Evolutionary conservation across 768 basidiomycete genomes (phyloP).

Genomic region (Panellus pusillus): DNA sequence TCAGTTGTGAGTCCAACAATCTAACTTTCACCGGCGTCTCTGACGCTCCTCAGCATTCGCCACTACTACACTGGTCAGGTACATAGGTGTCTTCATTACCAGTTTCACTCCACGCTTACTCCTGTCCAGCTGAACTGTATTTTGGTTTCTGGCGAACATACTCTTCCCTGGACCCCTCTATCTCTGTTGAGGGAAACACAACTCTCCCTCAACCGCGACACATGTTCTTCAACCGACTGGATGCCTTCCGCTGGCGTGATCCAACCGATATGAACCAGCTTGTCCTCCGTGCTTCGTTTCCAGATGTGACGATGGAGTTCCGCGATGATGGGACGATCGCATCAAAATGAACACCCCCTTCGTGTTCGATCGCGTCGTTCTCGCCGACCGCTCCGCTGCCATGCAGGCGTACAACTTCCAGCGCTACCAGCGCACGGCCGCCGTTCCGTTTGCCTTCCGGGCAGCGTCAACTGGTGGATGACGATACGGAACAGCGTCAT

Average conservation of each 20-base stretch:
- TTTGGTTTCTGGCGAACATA: slow-evolving; percentile 94
- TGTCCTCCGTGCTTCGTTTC: slow-evolving; percentile 78
- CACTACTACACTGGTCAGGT: slow-evolving; percentile 88
- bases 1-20: slow-evolving; percentile 70
- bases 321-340: slow-evolving; percentile 83
- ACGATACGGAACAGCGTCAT: slow-evolving; percentile 73
- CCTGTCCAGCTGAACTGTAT: slow-evolving; percentile 69
- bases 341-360: slow-evolving; percentile 65
- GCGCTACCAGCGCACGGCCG: slow-evolving; percentile 74
- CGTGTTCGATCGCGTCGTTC: slow-evolving; percentile 81
- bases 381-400: slow-evolving; percentile 85
- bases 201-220: slow-evolving; percentile 72
- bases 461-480: slow-evolving; percentile 83
- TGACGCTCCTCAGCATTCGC: slow-evolving; percentile 55
- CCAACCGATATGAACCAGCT: slow-evolving; percentile 91
- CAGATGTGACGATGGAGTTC: slow-evolving; percentile 79
- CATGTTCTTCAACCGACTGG: slow-evolving; percentile 72
- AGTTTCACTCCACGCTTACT: too few relatives aligned
- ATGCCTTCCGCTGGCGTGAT: slow-evolving; percentile 84
- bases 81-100: too few relatives aligned
- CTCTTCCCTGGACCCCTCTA: slow-evolving; percentile 72
- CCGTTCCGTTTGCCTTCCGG: slow-evolving; percentile 76
- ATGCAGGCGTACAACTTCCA: slow-evolving; percentile 68
- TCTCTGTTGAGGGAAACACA: slow-evolving; percentile 65
- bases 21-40: background rate